Evolutionary conservation across 2,329 filamentous ascomycete species (phyloP).

Genomic region (Periconia digitata): DNA sequence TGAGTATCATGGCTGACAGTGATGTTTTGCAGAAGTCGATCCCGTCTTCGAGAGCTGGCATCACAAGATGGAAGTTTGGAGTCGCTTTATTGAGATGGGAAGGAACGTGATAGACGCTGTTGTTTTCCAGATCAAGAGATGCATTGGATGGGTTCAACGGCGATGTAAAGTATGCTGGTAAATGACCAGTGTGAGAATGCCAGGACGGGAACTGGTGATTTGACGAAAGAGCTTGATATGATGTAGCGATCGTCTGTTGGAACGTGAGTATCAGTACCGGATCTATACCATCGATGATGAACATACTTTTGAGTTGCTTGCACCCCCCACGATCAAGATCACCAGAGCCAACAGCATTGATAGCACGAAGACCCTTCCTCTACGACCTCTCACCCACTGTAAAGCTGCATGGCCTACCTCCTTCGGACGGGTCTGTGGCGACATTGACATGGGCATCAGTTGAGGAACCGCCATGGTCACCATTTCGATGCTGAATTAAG

Average conservation of each 20-base stretch:
- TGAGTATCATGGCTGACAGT: slow-evolving; percentile 59
- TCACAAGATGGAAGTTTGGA: slow-evolving; percentile 56
- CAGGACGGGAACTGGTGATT: slow-evolving; percentile 29
- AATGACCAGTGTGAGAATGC: slow-evolving; percentile 26
- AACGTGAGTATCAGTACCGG: slow-evolving; percentile 7
- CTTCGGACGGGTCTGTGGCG: slow-evolving; percentile 23
- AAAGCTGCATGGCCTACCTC: slow-evolving; percentile 29
- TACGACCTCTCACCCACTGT: slow-evolving; percentile 31
- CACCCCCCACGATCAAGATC: slow-evolving; percentile 22
- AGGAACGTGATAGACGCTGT: slow-evolving; percentile 29
- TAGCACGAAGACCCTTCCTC: slow-evolving; percentile 30
- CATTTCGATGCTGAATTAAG: neutral
- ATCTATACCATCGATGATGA: neutral
- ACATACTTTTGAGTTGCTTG: slow-evolving; percentile 23
- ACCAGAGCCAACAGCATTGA: slow-evolving; percentile 19
- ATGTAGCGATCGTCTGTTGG: slow-evolving; percentile 25
- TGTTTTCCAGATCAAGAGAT: slow-evolving; percentile 38
- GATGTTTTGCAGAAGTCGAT: slow-evolving; percentile 59
- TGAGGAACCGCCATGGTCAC: neutral
- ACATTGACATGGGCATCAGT: slow-evolving; percentile 21
- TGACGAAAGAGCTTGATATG: slow-evolving; percentile 27
- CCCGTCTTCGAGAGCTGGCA: slow-evolving; percentile 53
- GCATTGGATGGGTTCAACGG: slow-evolving; percentile 37
- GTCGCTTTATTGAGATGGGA: slow-evolving; percentile 33
- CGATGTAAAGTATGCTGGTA: slow-evolving; percentile 26